Evolutionary conservation across 176 grass and related monocot genomes (phyloP), one percentile per base, ranked within the genome.

Genomic region (Pontederia paniculata): DNA sequence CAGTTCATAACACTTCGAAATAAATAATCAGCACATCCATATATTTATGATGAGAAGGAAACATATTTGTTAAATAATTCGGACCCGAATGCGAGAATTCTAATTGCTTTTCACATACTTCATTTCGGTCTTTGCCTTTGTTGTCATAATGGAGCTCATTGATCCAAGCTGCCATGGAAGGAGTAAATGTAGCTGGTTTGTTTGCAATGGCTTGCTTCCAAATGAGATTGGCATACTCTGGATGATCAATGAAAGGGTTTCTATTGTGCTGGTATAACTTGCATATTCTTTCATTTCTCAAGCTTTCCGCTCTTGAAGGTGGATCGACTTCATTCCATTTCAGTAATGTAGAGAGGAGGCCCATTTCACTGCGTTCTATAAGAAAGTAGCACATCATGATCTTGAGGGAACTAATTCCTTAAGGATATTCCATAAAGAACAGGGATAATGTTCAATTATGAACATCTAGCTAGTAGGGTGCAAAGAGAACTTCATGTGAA

Each of bases 191-290:
- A 65, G 16, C 57, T 57, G 47, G 31, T 76, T 19, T 55, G 37
- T 51, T 37, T 23, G 49, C n/a, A 75, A 9, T 52, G n/a, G 45
- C 62, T 16, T 81, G 62, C 64, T 55, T 60, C 87, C 81, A 90
- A 37, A 85, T 65, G 52, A 85, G 68, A 73, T 85, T 85, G 46
- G 68, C 81, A 74, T 76, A 90, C 55, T 90, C 78, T 47, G 81
- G 87, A 77, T 85, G 81, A 61, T 90, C 81, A 12, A 90, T 21
- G 45, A 90, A 90, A 47, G 87, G 87, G 65, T 90, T 90, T 70
- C 81, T 71, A 50, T 90, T 90, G 48, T 90, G 78, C 67, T 90
- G 81, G 71, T 85, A 90, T 43, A 71, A 52, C 17, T 55, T 85
- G 67, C 81, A 90, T 45, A 90, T 57, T 66, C 78, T 81, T 9